These are phyloP conservation scores for Stephania cephalantha DNA, from an alignment of 164 flowering plant genomes.

Conservation along the genomic window DNA sequence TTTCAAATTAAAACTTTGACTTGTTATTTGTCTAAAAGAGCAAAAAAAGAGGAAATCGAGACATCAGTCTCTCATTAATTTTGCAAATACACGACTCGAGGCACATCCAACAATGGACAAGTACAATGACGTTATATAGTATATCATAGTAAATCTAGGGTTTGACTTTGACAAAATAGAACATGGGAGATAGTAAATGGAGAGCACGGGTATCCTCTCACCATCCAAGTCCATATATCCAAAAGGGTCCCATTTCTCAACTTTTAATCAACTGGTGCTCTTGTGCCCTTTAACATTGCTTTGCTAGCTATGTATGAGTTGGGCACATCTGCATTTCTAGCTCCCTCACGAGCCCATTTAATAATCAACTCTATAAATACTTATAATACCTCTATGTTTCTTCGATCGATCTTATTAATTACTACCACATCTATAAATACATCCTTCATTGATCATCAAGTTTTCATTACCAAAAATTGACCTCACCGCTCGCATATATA, in stretches of 20 bases:
- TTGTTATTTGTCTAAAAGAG: too few species aligned
- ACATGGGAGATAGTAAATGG: slow-evolving; percentile 6
- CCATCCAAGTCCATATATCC: background rate
- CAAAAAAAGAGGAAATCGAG: too few species aligned
- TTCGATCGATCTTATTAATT: background rate
- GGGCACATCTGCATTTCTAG: slow-evolving; percentile 1
- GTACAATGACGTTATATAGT: too few species aligned
- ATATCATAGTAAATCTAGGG: too few species aligned
- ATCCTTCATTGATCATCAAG: background rate
- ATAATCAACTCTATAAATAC: background rate
- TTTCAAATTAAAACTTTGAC: too few species aligned
- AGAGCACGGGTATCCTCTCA: slow-evolving; percentile 11
- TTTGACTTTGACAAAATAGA: slow-evolving; percentile 1
- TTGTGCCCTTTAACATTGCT: background rate
- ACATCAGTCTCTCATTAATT: too few species aligned
- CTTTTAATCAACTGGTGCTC: background rate
- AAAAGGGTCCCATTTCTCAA: background rate
- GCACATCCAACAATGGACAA: too few species aligned
- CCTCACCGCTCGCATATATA: too few species aligned
- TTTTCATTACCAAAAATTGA: background rate
- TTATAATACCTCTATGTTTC: background rate
- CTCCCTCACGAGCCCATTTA: slow-evolving; percentile 9
- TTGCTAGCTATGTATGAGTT: slow-evolving; percentile 9
- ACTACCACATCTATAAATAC: background rate
- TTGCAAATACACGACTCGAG: too few species aligned